Evolutionary conservation across 495 filamentous ascomycete species (phyloP), one percentile per base, ranked within the genome.

Genomic region (Daldinia concentrica): DNA sequence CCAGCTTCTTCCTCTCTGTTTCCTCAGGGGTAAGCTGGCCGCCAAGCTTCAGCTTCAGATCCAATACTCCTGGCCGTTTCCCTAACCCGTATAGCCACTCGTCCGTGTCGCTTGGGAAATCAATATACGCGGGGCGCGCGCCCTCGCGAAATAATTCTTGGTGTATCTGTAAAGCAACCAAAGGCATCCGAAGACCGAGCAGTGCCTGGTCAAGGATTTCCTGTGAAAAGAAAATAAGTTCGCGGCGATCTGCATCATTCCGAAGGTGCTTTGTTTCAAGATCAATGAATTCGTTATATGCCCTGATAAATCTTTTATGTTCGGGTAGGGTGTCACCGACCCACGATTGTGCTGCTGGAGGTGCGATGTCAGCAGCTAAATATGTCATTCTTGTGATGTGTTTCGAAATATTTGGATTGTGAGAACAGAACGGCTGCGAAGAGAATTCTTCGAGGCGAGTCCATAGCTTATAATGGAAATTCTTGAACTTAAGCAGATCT

Each of bases 91-190:
- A 66, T 6, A 56, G 7, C 43, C 32, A 69, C 19, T 67, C 62
- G 1, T 69, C 32, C 2, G 54, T 52, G 3, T 22, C 39, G 43
- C 15, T 34, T 19, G 68, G 30, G 51, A 37, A 74, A 22, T 76
- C 71, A 11, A 76, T 30, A 29, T 66, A 76, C 1, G 65, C 72
- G 7, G 71, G 72, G 12, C 68, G 71, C 19, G 1, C 15, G 4
- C 58, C 43, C 9, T 74, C 63, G 34, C 57, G 9, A 26, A 58
- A 69, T 9, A 68, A 59, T 32, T 62, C 29, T 12, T 14, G 1
- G 0, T 34, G 48, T 45, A 70, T 32, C 6, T 24, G 0, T 11
- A 52, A 8, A 6, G 27, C 0, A 24, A 22, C 32, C 26, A 19
- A 1, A 12, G 63, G 67, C 36, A 76, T 43, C 0, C 51, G 55